Percentiles rank a stretch among this genome's conserved stretches.
phyloP scores from a whole-genome alignment of 371 early-diverging fungal genomes.

The Syncephalastrum sp. region DNA sequence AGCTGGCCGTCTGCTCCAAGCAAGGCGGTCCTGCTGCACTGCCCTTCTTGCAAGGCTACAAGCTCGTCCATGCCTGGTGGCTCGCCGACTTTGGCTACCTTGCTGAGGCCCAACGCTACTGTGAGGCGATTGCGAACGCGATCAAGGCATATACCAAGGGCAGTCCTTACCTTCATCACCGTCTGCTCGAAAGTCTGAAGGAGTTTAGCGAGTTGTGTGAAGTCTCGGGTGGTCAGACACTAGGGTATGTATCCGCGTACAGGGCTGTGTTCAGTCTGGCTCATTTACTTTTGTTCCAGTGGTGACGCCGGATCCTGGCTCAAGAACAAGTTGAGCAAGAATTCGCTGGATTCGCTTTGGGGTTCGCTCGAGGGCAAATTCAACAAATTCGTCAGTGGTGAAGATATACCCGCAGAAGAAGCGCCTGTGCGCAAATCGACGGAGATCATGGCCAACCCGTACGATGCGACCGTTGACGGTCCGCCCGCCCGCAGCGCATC shows the following conservation, averaged over 20 bases:
- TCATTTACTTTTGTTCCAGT: constrained; percentile 19
- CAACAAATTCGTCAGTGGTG: constrained; percentile 71
- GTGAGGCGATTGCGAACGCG: constrained; percentile 72
- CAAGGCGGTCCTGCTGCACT: constrained; percentile 51
- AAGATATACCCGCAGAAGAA: constrained; percentile 45
- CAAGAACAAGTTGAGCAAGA: constrained; percentile 60
- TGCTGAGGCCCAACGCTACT: constrained; percentile 72
- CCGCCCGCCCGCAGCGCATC: constrained; percentile 31
- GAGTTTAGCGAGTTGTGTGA: constrained; percentile 50
- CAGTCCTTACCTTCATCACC: constrained; percentile 74
- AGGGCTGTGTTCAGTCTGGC: neutral
- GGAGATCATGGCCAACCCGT: constrained; percentile 39
- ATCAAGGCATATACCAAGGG: constrained; percentile 71
- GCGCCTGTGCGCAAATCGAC: constrained; percentile 42
- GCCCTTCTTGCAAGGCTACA: constrained; percentile 89
- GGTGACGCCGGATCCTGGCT: constrained; percentile 48
- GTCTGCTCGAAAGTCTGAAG: constrained; percentile 63
- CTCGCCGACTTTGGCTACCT: constrained; percentile 78
- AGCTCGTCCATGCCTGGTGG: constrained; percentile 79
- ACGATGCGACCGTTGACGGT: constrained; percentile 13
- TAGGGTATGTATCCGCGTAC: constrained; percentile 30
- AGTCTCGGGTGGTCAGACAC: constrained; percentile 36
- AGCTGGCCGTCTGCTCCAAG: constrained; percentile 66
- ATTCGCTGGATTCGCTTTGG: constrained; percentile 64
- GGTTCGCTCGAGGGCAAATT: constrained; percentile 70